These are phyloP conservation scores for Verticillium klebahnii DNA, from an alignment of 2,329 filamentous ascomycete species.

Conservation along the genomic window DNA sequence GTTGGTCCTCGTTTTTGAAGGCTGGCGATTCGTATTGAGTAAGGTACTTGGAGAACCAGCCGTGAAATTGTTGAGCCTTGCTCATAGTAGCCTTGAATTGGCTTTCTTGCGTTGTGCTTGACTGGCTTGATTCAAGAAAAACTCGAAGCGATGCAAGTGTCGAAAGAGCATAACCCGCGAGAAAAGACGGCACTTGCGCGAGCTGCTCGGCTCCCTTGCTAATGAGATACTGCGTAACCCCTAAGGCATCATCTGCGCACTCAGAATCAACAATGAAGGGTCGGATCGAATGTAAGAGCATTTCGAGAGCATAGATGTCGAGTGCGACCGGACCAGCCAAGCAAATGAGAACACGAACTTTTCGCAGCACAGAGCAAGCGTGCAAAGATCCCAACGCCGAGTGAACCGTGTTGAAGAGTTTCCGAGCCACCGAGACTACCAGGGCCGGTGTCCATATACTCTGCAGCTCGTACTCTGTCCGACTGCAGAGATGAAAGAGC, in stretches of 20 bases:
- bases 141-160: conserved; percentile 72
- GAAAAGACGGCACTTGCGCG: conserved; percentile 62
- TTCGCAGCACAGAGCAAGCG: conserved; percentile 80
- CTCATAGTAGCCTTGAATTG: conserved; percentile 74
- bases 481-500: conserved; percentile 71
- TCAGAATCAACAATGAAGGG: conserved; percentile 77
- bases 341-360: conserved; percentile 75
- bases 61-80: conserved; percentile 70
- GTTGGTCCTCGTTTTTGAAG: conserved; percentile 44
- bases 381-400: conserved; percentile 81
- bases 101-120: conserved; percentile 78
- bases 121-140: conserved; percentile 70
- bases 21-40: conserved; percentile 51
- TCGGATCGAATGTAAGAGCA: conserved; percentile 77
- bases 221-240: conserved; percentile 80
- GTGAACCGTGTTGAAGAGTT: conserved; percentile 75
- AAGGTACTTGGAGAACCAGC: conserved; percentile 72
- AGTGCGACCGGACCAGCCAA: conserved; percentile 71
- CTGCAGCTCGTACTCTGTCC: conserved; percentile 59
- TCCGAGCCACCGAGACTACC: conserved; percentile 69
- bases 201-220: conserved; percentile 63
- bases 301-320: conserved; percentile 79
- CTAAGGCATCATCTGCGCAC: conserved; percentile 86
- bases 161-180: conserved; percentile 75
- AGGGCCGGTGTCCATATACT: conserved; percentile 72